These are phyloP conservation scores for Eucalyptus sp. DNA, from an alignment of 345 rosid species.

Conservation along the genomic window DNA sequence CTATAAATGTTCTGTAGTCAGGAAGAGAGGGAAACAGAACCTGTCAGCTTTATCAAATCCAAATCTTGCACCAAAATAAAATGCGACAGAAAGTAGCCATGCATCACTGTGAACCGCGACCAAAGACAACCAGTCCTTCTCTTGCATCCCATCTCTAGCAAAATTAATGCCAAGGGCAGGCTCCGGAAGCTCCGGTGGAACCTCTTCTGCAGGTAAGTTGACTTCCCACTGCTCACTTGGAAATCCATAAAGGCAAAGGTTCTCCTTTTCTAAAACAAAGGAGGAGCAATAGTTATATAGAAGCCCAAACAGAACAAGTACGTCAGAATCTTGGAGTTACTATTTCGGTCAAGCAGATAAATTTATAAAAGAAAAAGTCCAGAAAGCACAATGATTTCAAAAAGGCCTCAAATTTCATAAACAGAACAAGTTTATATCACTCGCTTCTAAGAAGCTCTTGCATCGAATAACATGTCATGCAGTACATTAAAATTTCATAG, in stretches of 20 bases:
- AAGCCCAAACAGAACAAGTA: neutral
- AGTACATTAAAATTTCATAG: neutral
- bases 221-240: slow-evolving; percentile 59
- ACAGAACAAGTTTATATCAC: neutral
- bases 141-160: slow-evolving; percentile 61
- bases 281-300: neutral
- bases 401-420: neutral
- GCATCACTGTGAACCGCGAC: slow-evolving; percentile 54
- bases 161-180: slow-evolving; percentile 53
- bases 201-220: slow-evolving; percentile 54
- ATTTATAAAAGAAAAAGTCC: neutral
- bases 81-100: slow-evolving; percentile 49
- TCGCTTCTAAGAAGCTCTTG: neutral
- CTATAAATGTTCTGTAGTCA: neutral
- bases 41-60: slow-evolving; percentile 49
- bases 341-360: neutral
- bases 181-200: slow-evolving; percentile 58
- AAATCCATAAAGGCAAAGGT: slow-evolving; percentile 43
- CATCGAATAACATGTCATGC: neutral
- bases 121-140: slow-evolving; percentile 49
- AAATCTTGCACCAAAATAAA: slow-evolving; percentile 46
- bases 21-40: slow-evolving; percentile 6
- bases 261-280: slow-evolving; percentile 31
- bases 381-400: neutral
- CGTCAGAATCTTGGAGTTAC: neutral